Evolutionary conservation across 2,329 filamentous ascomycete genomes (phyloP), one percentile per base, ranked within the genome.

Genomic region (Pyricularia sp.): DNA sequence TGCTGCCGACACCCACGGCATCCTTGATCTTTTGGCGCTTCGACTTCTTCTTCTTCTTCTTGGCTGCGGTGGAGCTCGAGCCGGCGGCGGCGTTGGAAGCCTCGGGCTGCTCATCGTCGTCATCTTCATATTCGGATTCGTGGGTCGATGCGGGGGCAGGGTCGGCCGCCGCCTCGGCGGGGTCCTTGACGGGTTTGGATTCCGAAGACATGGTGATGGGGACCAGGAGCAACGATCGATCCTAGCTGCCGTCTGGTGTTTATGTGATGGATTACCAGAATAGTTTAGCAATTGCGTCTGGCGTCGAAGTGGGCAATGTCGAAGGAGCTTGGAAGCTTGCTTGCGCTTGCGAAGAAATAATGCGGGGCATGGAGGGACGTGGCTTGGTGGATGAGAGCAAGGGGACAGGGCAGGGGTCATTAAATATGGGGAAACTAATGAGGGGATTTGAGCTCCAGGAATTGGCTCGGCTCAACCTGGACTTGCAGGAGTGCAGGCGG

Each of bases 1-100:
- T 76, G 66, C 77, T 77, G 28, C 75, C 76, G 71, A 82, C 73
- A n/a, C 75, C 76, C 71, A 82, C 73, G 20, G 78, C 77, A 64
- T 81, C 79, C 78, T 84, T 82, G 75, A 85, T 79, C 81, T 88
- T 88, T 79, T 86, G 85, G 77, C 85, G 86, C 81, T 89, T 88
- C 72, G 84, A 88, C 81, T 84, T 87, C 81, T 87, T 88, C 78
- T 89, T 90, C 79, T 89, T 89, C 73, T 87, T 86, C 74, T 83
- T 84, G 64, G 78, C 77, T 69, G 73, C 73, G 17, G 77, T 71
- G 23, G 75, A 73, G 17, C 76, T 70, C 28, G 73, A 74, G 69
- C 74, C 70, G 9, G 36, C 72, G 25, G 74, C 72, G 64, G 76
- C 73, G n/a, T 74, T 71, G 36, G 73, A 73, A 26, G 71, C 73